These are phyloP conservation scores for Amanita thiersii DNA, from an alignment of 768 basidiomycete species.

Conservation along the genomic window DNA sequence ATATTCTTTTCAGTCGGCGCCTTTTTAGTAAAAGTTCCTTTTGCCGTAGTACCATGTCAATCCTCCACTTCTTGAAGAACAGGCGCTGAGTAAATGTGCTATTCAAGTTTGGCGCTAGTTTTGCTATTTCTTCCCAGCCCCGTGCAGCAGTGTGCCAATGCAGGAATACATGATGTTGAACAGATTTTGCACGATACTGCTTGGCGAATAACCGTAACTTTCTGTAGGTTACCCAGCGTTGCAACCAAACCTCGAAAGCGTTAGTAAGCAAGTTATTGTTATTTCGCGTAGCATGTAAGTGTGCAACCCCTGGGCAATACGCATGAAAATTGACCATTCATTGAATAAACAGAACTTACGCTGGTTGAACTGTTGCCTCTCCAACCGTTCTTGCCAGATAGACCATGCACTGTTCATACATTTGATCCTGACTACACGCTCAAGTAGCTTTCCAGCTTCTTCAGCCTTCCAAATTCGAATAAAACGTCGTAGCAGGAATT, in stretches of 20 bases:
- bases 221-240: no score
- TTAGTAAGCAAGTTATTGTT: no score
- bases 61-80: constrained; percentile 41
- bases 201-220: no score
- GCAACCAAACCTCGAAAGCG: no score
- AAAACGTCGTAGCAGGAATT: constrained; percentile 48
- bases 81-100: constrained; percentile 33
- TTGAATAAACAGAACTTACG: constrained; percentile 25
- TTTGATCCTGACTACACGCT: constrained; percentile 39
- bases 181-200: no score
- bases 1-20: constrained; percentile 19
- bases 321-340: constrained; percentile 19
- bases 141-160: no score
- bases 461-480: constrained; percentile 62
- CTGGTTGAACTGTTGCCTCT: constrained; percentile 30
- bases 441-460: constrained; percentile 52
- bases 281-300: constrained; percentile 31
- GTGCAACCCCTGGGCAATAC: constrained; percentile 45
- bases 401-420: constrained; percentile 37
- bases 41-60: no score
- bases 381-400: constrained; percentile 42
- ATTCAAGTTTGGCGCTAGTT: no score
- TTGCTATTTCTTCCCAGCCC: no score
- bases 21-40: no score
- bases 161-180: no score